These are phyloP conservation scores for Suillus americanus DNA, from an alignment of 768 basidiomycete genomes.

Conservation along the genomic window DNA sequence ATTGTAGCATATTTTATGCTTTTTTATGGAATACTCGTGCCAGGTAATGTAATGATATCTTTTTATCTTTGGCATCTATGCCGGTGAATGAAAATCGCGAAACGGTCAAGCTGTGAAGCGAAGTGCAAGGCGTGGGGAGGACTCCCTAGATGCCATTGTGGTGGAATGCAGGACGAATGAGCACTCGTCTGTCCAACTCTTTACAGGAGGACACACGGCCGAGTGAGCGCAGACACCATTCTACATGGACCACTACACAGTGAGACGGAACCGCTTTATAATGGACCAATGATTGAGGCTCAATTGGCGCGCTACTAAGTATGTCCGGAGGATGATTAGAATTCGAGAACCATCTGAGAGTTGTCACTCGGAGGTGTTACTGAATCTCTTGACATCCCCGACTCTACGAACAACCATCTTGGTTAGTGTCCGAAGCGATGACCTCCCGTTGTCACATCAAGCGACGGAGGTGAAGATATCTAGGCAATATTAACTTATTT, in stretches of 20 bases:
- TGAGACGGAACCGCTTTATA: background rate
- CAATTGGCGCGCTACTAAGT: background rate
- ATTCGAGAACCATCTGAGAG: background rate
- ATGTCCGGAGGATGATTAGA: background rate
- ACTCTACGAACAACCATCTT: background rate
- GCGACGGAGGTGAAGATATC: background rate
- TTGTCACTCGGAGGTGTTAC: background rate
- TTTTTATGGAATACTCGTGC: conserved; percentile 1
- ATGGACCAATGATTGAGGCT: background rate
- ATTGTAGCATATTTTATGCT: conserved; percentile 5
- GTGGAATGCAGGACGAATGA: too few species aligned
- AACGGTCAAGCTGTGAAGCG: background rate
- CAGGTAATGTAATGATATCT: conserved; percentile 4
- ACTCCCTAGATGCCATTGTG: background rate
- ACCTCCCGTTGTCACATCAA: background rate
- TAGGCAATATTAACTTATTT: background rate
- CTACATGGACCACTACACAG: background rate
- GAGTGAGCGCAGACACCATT: background rate
- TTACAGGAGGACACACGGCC: too few species aligned
- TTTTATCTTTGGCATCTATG: background rate
- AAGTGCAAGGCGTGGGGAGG: background rate
- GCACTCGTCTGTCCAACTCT: too few species aligned
- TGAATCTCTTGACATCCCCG: background rate
- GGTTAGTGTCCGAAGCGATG: background rate
- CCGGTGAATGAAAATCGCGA: background rate